Conservation (phyloP, 192 early-diverging fungal genomes). For the Powellomyces hirtus region DNA sequence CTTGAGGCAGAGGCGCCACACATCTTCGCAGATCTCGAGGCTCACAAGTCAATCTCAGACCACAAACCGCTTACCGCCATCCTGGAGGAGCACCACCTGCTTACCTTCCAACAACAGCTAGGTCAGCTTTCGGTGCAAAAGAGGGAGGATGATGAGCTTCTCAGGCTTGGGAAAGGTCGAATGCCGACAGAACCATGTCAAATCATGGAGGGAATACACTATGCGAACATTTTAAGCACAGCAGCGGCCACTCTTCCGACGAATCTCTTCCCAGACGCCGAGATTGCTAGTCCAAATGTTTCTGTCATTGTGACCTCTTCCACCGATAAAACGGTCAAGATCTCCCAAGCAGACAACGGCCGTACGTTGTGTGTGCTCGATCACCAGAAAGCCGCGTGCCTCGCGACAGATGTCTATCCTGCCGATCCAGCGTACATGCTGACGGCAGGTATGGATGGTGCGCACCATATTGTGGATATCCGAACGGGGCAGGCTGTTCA, state of each 20-base stretch:
- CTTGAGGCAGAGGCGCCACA: constrained; percentile 43
- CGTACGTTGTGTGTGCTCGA: constrained; percentile 38
- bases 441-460: constrained; percentile 39
- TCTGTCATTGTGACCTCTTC: constrained; percentile 50
- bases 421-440: constrained; percentile 9
- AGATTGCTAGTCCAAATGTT: constrained; percentile 29
- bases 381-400: constrained; percentile 57
- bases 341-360: constrained; percentile 45
- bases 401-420: constrained; percentile 69
- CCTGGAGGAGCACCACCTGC: constrained; percentile 35
- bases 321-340: constrained; percentile 61
- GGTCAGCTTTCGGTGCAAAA: background rate
- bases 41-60: constrained; percentile 6
- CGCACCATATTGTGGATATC: constrained; percentile 25
- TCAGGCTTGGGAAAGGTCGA: constrained; percentile 29
- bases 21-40: constrained; percentile 28
- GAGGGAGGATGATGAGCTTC: constrained; percentile 29
- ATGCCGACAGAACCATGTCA: constrained; percentile 34
- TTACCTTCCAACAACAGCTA: constrained; percentile 1
- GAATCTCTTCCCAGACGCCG: constrained; percentile 7
- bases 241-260: constrained; percentile 31
- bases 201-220: constrained; percentile 47
- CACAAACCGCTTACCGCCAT: constrained; percentile 46
- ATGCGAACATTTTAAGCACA: constrained; percentile 57
- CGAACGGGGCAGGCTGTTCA: constrained; percentile 42